A percentile compares a stretch with the other conserved stretches of the same genome.
Conservation (phyloP, 768 basidiomycete species). For the Agrocybe chaxingu region DNA sequence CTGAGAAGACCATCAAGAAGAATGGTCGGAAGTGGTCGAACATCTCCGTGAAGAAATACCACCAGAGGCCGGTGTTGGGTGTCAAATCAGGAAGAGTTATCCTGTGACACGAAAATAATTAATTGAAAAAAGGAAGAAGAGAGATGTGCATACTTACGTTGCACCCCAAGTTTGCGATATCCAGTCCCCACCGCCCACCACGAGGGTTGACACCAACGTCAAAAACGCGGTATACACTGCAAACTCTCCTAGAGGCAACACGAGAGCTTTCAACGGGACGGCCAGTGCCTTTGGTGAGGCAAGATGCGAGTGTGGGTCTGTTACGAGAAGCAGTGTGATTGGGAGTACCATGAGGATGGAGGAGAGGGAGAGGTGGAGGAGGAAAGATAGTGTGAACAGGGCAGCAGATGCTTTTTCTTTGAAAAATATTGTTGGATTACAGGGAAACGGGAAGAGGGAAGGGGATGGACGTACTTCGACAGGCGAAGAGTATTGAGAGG, state of each 20-base stretch:
- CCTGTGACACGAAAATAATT: slow-evolving; percentile 35
- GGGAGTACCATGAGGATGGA: slow-evolving; percentile 67
- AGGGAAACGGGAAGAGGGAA: background rate
- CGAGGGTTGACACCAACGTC: slow-evolving; percentile 47
- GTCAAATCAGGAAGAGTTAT: slow-evolving; percentile 84
- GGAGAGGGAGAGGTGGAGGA: slow-evolving; percentile 71
- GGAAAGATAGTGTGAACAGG: slow-evolving; percentile 66
- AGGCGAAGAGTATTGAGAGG: slow-evolving; percentile 65
- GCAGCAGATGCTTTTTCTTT: slow-evolving; percentile 58
- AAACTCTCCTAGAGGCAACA: slow-evolving; percentile 49
- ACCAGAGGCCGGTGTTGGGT: slow-evolving; percentile 93
- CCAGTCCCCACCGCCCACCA: slow-evolving; percentile 67
- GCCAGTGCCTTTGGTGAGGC: slow-evolving; percentile 52
- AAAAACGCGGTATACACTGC: slow-evolving; percentile 46
- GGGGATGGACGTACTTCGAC: slow-evolving; percentile 43
- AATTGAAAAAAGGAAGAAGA: background rate
- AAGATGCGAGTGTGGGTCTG: slow-evolving; percentile 61
- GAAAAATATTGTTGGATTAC: background rate
- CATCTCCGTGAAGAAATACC: slow-evolving; percentile 99
- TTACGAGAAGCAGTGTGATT: slow-evolving; percentile 59
- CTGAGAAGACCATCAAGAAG: slow-evolving; percentile 93
- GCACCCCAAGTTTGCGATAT: slow-evolving; percentile 81
- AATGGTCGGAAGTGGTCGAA: slow-evolving; percentile 97
- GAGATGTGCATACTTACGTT: slow-evolving; percentile 45
- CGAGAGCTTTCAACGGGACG: slow-evolving; percentile 22